Evolutionary conservation across 192 early-diverging fungal species (phyloP).

Genomic region (Neocallimastix lanati): DNA sequence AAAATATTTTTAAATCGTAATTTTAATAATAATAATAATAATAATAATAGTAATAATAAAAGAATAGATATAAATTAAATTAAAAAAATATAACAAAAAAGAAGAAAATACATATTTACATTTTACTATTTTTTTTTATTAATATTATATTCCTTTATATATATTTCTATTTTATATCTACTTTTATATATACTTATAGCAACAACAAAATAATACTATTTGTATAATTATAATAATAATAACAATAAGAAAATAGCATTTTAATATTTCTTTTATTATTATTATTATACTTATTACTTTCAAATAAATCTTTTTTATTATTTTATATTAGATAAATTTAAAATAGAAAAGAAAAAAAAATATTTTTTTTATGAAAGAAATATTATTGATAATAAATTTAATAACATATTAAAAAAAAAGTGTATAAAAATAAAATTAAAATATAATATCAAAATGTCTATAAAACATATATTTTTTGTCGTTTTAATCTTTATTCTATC

Average conservation of each 20-base stretch:
- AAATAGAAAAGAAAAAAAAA: background rate
- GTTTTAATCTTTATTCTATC: background rate
- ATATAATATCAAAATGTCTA: background rate
- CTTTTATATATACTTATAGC: no score
- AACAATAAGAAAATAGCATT: background rate
- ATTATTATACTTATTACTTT: background rate
- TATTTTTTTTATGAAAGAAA: background rate
- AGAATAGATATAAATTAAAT: no score
- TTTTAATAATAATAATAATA: no score
- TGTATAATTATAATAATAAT: no score
- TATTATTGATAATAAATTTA: background rate
- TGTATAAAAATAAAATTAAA: background rate
- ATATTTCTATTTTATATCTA: no score
- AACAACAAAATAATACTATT: no score
- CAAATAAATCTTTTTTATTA: no score
- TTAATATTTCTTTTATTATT: background rate
- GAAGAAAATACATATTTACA: no score
- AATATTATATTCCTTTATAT: no score
- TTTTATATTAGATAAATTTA: background rate
- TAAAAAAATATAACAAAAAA: no score
- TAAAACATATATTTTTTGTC: background rate
- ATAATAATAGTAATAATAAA: no score
- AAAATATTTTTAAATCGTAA: no score
- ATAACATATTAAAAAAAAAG: background rate
- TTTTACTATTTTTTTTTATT: background rate